A percentile compares a stretch with the other conserved stretches of the same genome.
These are phyloP conservation scores for Phytophthora quininea DNA, from an alignment of 352 stramenopile genomes.

Conservation along the genomic window DNA sequence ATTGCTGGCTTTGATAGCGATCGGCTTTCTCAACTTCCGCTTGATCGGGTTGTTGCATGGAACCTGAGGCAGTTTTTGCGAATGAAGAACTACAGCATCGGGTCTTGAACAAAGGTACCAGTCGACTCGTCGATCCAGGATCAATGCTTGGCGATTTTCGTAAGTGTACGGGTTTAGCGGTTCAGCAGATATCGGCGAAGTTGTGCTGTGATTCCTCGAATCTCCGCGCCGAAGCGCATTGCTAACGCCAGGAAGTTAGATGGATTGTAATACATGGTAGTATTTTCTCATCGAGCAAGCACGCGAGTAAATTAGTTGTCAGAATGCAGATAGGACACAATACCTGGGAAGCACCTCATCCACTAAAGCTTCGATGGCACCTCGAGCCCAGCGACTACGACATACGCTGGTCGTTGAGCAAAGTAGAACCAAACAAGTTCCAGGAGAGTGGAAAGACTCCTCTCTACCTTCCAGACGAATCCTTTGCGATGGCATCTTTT, in stretches of 20 bases:
- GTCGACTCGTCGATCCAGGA: slow-evolving; percentile 46
- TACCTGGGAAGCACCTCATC: slow-evolving; percentile 47
- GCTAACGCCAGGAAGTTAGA: no score
- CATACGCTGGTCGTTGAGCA: slow-evolving; percentile 37
- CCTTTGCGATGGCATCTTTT: slow-evolving; percentile 30
- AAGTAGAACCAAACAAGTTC: slow-evolving; percentile 14
- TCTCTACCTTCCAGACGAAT: slow-evolving; percentile 51
- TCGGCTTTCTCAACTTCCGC: slow-evolving; percentile 63
- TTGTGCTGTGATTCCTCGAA: background rate
- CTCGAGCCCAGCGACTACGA: slow-evolving; percentile 31
- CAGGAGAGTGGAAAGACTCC: slow-evolving; percentile 15
- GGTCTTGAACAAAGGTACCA: slow-evolving; percentile 49
- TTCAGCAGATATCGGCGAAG: background rate
- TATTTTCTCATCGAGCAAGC: slow-evolving; percentile 26
- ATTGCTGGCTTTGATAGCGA: slow-evolving; percentile 41
- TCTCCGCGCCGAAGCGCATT: background rate
- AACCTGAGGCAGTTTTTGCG: slow-evolving; percentile 51
- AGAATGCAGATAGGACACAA: slow-evolving; percentile 17
- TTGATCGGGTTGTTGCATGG: slow-evolving; percentile 49
- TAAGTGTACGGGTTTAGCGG: slow-evolving; percentile 62
- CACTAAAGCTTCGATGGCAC: slow-evolving; percentile 29
- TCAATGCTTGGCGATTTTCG: slow-evolving; percentile 53
- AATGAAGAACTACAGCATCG: slow-evolving; percentile 60
- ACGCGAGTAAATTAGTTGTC: slow-evolving; percentile 21
- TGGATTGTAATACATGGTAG: background rate